Base-by-base conservation (phyloP, 306 rosid genomes). In the Abrus pulchellus region DNA sequence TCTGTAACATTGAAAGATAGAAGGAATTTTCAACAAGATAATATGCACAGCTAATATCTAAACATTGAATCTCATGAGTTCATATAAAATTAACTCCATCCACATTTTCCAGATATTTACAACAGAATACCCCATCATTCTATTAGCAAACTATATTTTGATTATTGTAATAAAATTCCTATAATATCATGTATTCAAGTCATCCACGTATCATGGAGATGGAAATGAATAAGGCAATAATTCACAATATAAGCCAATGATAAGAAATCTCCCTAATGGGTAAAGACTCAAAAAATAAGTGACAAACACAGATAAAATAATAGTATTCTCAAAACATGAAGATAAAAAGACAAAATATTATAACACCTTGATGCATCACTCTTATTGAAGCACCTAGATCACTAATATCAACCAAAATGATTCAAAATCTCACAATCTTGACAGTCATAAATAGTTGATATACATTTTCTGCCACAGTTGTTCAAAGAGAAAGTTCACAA, bases 1-100 rank as follows among this genome's bases (percentile, higher is more conserved):
- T 85, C 98, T 92, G 86, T 49, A 86, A 70, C 50, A 84, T 63
- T 55, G 59, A 44, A 48, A 38, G 7, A 68, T 0, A 27, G 67
- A 59, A 80, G 52, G 20, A 59, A 57, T 33, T 56, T 1, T 84
- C 36, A 81, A 54, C 50, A 14, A 68, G 63, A 55, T 55, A 29
- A 79, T n/a, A 61, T n/a, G 61, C 77, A 53, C 13, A 78, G 45
- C 68, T 29, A 53, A 62, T 57, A 57, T 27, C 40, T 38, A 77
- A 50, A 59, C 47, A 68, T 48, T 62, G 65, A 76, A 64, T 40
- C 34, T n/a, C 30, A 67, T 14, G 67, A 81, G n/a, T 49, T 34
- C 55, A 77, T 41, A 34, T 28, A 65, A 50, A 72, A 48, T 27
- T 50, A 53, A 76, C 65, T 47, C 36, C 53, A 77, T 38, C 49